phyloP scores from a whole-genome alignment of 495 filamentous ascomycete genomes.

The Penicillium angulare region DNA sequence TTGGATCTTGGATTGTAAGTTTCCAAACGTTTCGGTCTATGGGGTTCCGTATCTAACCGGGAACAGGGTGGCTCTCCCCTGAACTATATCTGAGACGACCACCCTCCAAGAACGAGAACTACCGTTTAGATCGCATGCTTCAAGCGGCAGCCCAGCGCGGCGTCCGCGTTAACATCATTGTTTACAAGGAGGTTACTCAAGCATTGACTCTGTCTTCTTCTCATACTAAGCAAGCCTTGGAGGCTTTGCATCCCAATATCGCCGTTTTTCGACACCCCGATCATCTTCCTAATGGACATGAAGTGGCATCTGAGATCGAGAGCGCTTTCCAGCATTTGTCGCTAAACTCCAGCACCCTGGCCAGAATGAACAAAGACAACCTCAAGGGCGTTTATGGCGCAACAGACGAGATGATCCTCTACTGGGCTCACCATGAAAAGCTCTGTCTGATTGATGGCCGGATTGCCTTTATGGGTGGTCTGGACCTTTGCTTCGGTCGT shows the following conservation, averaged over 20 bases:
- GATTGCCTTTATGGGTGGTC: constrained; percentile 84
- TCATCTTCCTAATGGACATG: constrained; percentile 72
- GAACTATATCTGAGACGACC: constrained; percentile 89
- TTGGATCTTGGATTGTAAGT: constrained; percentile 73
- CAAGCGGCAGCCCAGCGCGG: constrained; percentile 83
- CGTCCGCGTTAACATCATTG: constrained; percentile 83
- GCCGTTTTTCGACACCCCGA: constrained; percentile 91
- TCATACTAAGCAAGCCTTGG: constrained; percentile 83
- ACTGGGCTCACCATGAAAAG: constrained; percentile 97
- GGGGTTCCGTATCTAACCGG: not conserved
- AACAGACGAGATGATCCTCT: constrained; percentile 77
- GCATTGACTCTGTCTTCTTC: constrained; percentile 70
- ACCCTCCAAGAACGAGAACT: constrained; percentile 76
- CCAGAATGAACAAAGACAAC: constrained; percentile 62
- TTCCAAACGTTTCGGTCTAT: not conserved
- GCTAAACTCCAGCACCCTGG: constrained; percentile 47
- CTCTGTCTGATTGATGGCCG: constrained; percentile 77
- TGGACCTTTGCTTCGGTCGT: constrained; percentile 61
- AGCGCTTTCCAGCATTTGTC: constrained; percentile 52
- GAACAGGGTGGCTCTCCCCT: constrained; percentile 76
- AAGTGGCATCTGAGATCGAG: constrained; percentile 48
- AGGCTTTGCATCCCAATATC: constrained; percentile 81
- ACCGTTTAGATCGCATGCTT: constrained; percentile 88
- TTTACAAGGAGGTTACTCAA: constrained; percentile 91
- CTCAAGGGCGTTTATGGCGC: constrained; percentile 78